Percentiles rank a stretch among this genome's conserved stretches.
Evolutionary conservation across 257 asterid genomes (phyloP).

Genomic region (Lithospermum erythrorhizon): DNA sequence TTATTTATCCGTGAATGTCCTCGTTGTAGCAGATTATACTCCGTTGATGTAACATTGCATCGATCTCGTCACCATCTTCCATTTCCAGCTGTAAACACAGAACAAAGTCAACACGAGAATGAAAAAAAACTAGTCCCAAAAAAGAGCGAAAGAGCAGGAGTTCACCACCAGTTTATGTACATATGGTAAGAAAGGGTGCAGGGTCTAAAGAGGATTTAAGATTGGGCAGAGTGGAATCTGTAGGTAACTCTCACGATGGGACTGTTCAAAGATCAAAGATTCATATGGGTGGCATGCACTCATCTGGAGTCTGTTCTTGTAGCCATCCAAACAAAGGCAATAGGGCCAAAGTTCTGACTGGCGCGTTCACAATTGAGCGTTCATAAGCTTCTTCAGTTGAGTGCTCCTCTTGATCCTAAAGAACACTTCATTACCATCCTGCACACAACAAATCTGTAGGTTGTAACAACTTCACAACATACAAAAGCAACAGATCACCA

Average conservation of each 20-base stretch:
- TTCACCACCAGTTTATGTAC: too few species aligned
- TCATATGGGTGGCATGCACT: conserved; percentile 1
- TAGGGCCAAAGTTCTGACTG: conserved; percentile 25
- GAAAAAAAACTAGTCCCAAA: background rate
- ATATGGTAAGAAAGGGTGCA: too few species aligned
- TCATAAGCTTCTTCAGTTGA: conserved; percentile 35
- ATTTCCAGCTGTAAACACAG: conserved; percentile 19
- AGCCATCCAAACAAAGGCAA: conserved; percentile 42
- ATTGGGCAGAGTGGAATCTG: too few species aligned
- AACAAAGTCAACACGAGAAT: background rate
- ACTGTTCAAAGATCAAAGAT: too few species aligned
- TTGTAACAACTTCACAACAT: background rate
- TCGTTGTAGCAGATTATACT: conserved; percentile 5
- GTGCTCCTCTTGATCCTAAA: conserved; percentile 37
- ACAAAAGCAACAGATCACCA: too few species aligned
- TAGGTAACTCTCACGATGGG: too few species aligned
- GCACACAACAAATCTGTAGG: background rate
- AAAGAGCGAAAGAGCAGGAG: too few species aligned
- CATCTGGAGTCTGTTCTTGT: conserved; percentile 35
- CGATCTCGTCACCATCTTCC: conserved; percentile 27
- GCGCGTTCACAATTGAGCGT: conserved; percentile 34
- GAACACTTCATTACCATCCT: conserved; percentile 38
- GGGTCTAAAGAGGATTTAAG: too few species aligned
- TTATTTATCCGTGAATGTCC: background rate
- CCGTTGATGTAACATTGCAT: conserved; percentile 28